Conservation (phyloP, 139 green algal genomes). For the Bryopsis sp. region DNA sequence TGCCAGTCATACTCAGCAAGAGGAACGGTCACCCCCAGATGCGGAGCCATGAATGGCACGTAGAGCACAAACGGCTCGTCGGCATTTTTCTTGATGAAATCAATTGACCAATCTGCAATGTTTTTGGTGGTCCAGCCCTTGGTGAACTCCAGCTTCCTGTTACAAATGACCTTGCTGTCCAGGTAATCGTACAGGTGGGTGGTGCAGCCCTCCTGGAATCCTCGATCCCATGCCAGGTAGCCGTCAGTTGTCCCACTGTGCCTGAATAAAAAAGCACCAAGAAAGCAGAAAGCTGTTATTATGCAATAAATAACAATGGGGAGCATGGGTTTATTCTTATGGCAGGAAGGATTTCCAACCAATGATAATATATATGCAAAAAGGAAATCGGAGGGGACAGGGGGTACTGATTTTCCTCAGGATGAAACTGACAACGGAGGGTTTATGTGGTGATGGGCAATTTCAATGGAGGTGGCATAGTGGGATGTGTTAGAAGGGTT, state of each 20-base stretch:
- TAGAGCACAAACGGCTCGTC: background rate
- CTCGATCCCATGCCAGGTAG: background rate
- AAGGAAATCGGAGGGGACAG: too few species aligned
- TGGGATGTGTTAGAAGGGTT: too few species aligned
- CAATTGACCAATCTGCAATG: background rate
- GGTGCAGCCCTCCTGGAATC: background rate
- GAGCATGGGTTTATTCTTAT: too few species aligned
- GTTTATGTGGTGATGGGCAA: too few species aligned
- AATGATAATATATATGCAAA: too few species aligned
- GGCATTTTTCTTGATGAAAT: background rate
- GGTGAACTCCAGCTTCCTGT: background rate
- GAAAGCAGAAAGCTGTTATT: too few species aligned
- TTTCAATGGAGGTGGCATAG: too few species aligned
- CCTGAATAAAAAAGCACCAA: too few species aligned
- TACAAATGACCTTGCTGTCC: background rate
- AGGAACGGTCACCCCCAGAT: background rate
- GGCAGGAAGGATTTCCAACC: too few species aligned
- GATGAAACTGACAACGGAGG: too few species aligned
- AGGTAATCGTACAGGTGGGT: background rate
- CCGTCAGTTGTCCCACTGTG: slow-evolving; percentile 7
- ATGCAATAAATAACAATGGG: too few species aligned
- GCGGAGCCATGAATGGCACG: slow-evolving; percentile 11
- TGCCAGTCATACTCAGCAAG: background rate
- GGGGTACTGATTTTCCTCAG: too few species aligned
- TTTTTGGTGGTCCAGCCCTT: background rate